These are phyloP conservation scores for Jackrogersella multiformis DNA, from an alignment of 495 filamentous ascomycete species.

Conservation along the genomic window DNA sequence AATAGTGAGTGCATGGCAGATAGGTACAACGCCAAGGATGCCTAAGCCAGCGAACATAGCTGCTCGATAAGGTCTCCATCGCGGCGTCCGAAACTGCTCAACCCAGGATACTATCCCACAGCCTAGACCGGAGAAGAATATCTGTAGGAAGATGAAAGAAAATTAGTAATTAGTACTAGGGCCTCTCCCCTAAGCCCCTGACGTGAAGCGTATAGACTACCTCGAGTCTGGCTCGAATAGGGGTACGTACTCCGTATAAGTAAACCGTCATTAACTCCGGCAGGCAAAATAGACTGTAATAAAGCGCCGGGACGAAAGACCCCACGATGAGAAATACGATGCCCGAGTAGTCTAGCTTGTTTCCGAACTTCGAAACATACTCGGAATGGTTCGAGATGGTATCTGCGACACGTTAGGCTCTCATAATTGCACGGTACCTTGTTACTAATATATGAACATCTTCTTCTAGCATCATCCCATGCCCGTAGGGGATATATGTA, in stretches of 20 bases:
- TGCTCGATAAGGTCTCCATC: constrained; percentile 85
- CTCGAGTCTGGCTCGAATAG: not conserved
- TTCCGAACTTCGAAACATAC: constrained; percentile 57
- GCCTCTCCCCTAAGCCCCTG: not conserved
- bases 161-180: constrained; percentile 6
- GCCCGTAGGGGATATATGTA: too few relatives aligned
- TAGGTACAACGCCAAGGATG: constrained; percentile 81
- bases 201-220: not conserved
- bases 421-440: not conserved
- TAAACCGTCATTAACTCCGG: constrained; percentile 71
- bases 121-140: constrained; percentile 75
- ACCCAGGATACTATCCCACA: constrained; percentile 79
- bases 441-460: too few relatives aligned
- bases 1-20: constrained; percentile 70
- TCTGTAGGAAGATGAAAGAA: constrained; percentile 64
- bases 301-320: constrained; percentile 84
- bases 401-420: constrained; percentile 36
- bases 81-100: constrained; percentile 82
- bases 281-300: constrained; percentile 83
- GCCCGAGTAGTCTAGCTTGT: constrained; percentile 85
- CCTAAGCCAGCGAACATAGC: constrained; percentile 93
- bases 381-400: constrained; percentile 55
- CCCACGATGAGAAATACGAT: constrained; percentile 91
- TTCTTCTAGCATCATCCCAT: too few relatives aligned
- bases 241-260: constrained; percentile 70